phyloP scores from a whole-genome alignment of 768 basidiomycete genomes.

The Sporobolomyces phaffii region DNA sequence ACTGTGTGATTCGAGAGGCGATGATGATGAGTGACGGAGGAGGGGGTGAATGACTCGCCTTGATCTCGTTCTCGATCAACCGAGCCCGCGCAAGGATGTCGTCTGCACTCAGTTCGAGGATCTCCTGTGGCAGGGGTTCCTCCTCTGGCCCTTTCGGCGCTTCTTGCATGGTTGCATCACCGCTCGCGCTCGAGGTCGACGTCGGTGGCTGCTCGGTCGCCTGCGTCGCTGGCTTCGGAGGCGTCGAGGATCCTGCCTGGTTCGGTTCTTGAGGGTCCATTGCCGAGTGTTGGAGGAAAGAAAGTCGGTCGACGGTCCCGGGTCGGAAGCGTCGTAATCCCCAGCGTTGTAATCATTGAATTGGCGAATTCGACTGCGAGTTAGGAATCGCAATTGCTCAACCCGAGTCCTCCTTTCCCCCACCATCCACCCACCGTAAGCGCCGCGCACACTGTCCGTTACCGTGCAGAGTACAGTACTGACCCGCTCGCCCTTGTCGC shows the following conservation, averaged over 20 bases:
- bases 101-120: slow-evolving; percentile 68
- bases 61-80: slow-evolving; percentile 94
- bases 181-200: not conserved
- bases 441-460: rapidly evolving
- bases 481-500: not conserved
- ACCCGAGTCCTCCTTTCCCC: not conserved
- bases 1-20: not conserved
- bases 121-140: slow-evolving; percentile 77
- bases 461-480: not conserved
- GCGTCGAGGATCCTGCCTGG: not conserved
- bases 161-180: slow-evolving; percentile 22
- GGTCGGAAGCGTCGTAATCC: not conserved
- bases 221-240: slow-evolving; percentile 1
- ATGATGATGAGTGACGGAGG: not conserved
- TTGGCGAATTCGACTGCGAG: too few relatives aligned
- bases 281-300: too few relatives aligned
- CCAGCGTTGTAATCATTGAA: not conserved
- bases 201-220: not conserved
- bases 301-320: not conserved
- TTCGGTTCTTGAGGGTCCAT: slow-evolving; percentile 23
- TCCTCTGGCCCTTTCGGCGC: slow-evolving; percentile 53
- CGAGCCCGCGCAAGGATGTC: slow-evolving; percentile 84
- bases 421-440: not conserved
- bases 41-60: slow-evolving; percentile 47
- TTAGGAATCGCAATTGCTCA: not conserved